Conservation (phyloP, 495 filamentous ascomycete species). For the Daldinia grandis region DNA sequence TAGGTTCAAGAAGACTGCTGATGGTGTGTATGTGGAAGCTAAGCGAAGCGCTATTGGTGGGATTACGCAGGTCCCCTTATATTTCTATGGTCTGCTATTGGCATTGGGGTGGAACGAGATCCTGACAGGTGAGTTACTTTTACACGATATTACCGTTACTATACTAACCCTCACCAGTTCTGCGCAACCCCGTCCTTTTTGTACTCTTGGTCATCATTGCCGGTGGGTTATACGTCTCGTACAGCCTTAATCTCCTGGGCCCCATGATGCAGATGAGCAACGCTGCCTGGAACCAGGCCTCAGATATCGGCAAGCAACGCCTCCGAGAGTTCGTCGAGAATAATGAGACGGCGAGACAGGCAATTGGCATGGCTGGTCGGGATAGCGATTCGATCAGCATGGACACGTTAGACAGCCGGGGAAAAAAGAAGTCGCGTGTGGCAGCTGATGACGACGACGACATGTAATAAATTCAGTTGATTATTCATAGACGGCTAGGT, state of each 20-base stretch:
- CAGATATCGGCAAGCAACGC: constrained; percentile 88
- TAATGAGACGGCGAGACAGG: constrained; percentile 80
- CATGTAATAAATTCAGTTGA: constrained; percentile 42
- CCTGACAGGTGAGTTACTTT: constrained; percentile 72
- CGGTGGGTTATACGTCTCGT: constrained; percentile 84
- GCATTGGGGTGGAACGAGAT: constrained; percentile 98
- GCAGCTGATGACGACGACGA: constrained; percentile 61
- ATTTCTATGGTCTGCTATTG: constrained; percentile 89
- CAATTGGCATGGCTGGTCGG: constrained; percentile 72
- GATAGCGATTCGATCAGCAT: constrained; percentile 61
- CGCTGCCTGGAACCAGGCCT: constrained; percentile 83
- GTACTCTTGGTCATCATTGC: constrained; percentile 80
- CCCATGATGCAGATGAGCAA: constrained; percentile 94
- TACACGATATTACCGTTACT: constrained; percentile 16
- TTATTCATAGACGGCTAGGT: constrained; percentile 29
- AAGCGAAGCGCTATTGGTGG: constrained; percentile 96
- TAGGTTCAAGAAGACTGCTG: constrained; percentile 97
- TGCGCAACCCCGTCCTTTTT: constrained; percentile 93
- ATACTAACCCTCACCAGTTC: constrained; percentile 66
- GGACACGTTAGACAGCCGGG: constrained; percentile 67
- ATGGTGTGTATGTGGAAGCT: constrained; percentile 96
- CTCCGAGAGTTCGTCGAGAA: constrained; percentile 86
- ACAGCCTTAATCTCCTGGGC: constrained; percentile 91
- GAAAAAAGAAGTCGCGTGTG: constrained; percentile 59
- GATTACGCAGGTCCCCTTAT: constrained; percentile 91